These are phyloP conservation scores for Rutstroemia sp. DNA, from an alignment of 2,329 filamentous ascomycete species.

Conservation along the genomic window DNA sequence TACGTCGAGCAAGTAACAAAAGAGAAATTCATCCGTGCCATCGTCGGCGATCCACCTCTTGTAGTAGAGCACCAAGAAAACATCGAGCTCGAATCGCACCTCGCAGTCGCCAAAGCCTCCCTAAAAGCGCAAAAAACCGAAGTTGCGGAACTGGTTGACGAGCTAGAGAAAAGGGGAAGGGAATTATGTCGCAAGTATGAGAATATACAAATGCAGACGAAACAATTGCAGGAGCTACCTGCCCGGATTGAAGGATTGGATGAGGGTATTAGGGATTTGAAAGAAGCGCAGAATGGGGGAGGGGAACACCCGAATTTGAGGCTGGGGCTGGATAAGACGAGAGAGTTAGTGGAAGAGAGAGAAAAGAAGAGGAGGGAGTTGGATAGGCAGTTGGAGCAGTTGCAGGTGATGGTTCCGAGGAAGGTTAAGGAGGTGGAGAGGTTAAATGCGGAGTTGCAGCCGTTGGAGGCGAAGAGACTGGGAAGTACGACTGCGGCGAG, in stretches of 20 bases:
- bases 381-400: slow-evolving; percentile 55
- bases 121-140: slow-evolving; percentile 76
- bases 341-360: slow-evolving; percentile 43
- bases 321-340: slow-evolving; percentile 51
- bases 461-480: slow-evolving; percentile 59
- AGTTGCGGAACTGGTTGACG: slow-evolving; percentile 63
- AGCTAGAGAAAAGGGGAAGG: slow-evolving; percentile 59
- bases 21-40: slow-evolving; percentile 91
- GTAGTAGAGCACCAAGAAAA: slow-evolving; percentile 82
- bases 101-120: slow-evolving; percentile 62
- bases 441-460: slow-evolving; percentile 59
- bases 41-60: slow-evolving; percentile 82
- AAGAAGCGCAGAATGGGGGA: slow-evolving; percentile 32
- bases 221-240: slow-evolving; percentile 45
- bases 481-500: slow-evolving; percentile 60
- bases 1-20: slow-evolving; percentile 99
- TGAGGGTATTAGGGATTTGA: slow-evolving; percentile 39
- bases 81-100: slow-evolving; percentile 63
- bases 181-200: slow-evolving; percentile 51
- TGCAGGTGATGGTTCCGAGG: slow-evolving; percentile 54
- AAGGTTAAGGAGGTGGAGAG: slow-evolving; percentile 62
- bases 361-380: slow-evolving; percentile 47
- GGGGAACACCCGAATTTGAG: slow-evolving; percentile 34
- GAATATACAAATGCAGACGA: slow-evolving; percentile 40
- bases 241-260: slow-evolving; percentile 42